Percentiles rank a stretch among this genome's conserved stretches.
phyloP scores from a whole-genome alignment of 306 rosid species.

The Clitoria ternatea region DNA sequence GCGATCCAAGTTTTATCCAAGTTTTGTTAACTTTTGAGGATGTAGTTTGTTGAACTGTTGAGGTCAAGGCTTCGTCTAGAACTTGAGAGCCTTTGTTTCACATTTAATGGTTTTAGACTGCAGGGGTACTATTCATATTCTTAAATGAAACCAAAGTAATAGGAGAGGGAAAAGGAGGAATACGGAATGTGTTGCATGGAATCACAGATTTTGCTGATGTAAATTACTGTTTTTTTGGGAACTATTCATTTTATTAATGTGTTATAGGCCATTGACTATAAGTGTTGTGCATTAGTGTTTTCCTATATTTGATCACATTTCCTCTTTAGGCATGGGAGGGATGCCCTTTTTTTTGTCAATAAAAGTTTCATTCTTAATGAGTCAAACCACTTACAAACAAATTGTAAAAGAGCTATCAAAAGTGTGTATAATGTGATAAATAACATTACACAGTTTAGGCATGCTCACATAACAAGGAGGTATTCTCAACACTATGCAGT shows the following conservation, averaged over 20 bases:
- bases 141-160: background rate
- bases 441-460: too few species aligned
- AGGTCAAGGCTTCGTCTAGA: background rate
- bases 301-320: background rate
- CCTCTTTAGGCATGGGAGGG: background rate
- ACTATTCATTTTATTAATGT: constrained; percentile 8
- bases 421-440: too few species aligned
- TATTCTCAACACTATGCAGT: too few species aligned
- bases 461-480: too few species aligned
- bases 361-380: too few species aligned
- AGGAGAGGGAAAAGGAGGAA: background rate
- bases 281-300: background rate
- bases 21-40: constrained; percentile 41
- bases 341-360: too few species aligned
- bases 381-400: too few species aligned
- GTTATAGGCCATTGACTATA: background rate
- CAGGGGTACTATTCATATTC: background rate
- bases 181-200: background rate
- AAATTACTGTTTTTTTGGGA: constrained; percentile 21
- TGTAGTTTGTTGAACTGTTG: background rate
- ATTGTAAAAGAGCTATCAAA: too few species aligned
- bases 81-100: constrained; percentile 13
- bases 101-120: background rate
- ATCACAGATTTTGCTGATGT: constrained; percentile 11
- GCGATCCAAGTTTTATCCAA: constrained; percentile 60